Evolutionary conservation across 2,329 filamentous ascomycete genomes (phyloP), one percentile per base, ranked within the genome.

Genomic region (Fusarium buharicum): DNA sequence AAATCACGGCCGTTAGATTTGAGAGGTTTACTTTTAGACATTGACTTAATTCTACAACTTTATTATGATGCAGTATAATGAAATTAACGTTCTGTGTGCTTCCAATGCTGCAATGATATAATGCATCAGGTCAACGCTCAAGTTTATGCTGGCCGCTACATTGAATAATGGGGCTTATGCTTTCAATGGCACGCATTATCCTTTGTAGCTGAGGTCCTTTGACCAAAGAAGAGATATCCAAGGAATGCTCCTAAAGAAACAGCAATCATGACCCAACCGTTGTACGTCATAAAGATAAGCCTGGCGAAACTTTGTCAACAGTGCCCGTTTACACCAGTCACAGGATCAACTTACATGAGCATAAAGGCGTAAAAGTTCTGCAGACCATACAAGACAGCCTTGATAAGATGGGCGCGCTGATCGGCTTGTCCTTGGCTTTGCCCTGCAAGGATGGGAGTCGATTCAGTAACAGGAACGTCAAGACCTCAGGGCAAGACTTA

Each of bases 241-340:
- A 96, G 76, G 66, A 96, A 96, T 0, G 94, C 93, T 14, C 95
- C 95, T 10, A 96, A 80, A 1, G 90, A 90, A 14, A 98, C 93
- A 4, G 94, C 86, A 66, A 96, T 78, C 95, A 99, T 99, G 68
- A 99, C 88, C 89, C 91, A 96, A 53, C 95, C 95, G 72, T 99
- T 99, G 79, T 99, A 99, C n/a, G 95, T 99, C 95, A 99, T 99
- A 78, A 99, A 99, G 18, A 99, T 79, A 59, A 99, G 83, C 95
- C 94, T 98, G 57, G n/a, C 7, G 2, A 7, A 5, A 6, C 14
- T 49, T 44, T 45, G 52, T 45, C 41, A 55, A 36, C 31, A 10
- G 22, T n/a, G 8, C 31, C 10, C 11, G 16, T 34, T 14, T 16
- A n/a, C 16, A 8, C 14, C 11, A 9, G 14, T 28, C 3, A 4